phyloP scores from a whole-genome alignment of 2,329 filamentous ascomycete species.

The Escovopsis weberi region DNA sequence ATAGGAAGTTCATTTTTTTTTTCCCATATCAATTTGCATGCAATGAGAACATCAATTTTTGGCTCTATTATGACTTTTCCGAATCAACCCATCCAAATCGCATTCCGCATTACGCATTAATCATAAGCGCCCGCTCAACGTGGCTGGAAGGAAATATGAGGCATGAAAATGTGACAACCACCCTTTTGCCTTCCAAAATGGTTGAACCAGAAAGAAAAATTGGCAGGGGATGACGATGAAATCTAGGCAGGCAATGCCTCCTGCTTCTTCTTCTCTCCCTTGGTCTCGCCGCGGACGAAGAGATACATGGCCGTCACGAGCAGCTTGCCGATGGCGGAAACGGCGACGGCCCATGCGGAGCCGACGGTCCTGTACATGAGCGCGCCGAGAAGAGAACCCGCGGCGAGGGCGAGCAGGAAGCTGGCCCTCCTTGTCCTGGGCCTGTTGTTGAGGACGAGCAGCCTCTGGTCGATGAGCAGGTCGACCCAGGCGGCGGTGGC shows the following conservation, averaged over 20 bases:
- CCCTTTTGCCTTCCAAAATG: too few relatives aligned
- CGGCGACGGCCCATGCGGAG: slow-evolving; percentile 11
- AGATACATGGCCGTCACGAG: slow-evolving; percentile 11
- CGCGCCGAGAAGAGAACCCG: slow-evolving; percentile 37
- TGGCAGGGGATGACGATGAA: too few relatives aligned
- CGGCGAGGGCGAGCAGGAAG: slow-evolving; percentile 33
- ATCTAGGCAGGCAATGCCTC: slow-evolving; percentile 3
- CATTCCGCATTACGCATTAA: too few relatives aligned
- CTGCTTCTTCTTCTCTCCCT: slow-evolving; percentile 6
- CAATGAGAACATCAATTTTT: too few relatives aligned
- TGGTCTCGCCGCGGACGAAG: slow-evolving; percentile 8
- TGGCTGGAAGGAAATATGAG: too few relatives aligned
- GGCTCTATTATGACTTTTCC: too few relatives aligned
- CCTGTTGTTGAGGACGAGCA: slow-evolving; percentile 32
- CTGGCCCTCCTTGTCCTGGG: slow-evolving; percentile 33
- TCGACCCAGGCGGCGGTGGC: slow-evolving; percentile 50
- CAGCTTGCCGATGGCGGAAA: slow-evolving; percentile 13
- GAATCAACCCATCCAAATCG: too few relatives aligned
- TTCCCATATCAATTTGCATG: too few relatives aligned
- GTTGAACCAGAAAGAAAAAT: too few relatives aligned
- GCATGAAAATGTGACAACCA: too few relatives aligned
- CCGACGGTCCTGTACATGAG: slow-evolving; percentile 22
- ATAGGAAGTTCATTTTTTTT: too few relatives aligned
- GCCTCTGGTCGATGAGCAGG: slow-evolving; percentile 37
- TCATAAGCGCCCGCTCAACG: too few relatives aligned